A percentile compares a stretch with the other conserved stretches of the same genome.
These are phyloP conservation scores for Pyrus hybrid DNA, from an alignment of 331 rosid genomes.

Conservation along the genomic window DNA sequence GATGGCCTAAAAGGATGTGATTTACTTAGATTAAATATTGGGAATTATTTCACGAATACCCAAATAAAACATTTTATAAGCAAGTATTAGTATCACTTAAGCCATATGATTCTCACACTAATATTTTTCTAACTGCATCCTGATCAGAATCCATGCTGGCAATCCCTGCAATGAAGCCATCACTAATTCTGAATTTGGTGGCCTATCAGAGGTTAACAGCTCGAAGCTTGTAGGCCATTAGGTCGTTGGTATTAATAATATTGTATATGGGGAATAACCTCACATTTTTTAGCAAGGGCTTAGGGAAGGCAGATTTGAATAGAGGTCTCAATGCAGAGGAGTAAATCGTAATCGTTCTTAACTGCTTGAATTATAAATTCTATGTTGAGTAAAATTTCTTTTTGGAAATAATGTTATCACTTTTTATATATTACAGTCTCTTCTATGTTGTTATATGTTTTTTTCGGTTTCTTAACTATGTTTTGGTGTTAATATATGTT, in stretches of 20 bases:
- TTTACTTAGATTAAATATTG: constrained; percentile 4
- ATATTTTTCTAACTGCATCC: constrained; percentile 6
- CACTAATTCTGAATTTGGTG: constrained; percentile 1
- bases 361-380: fast-evolving
- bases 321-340: fast-evolving
- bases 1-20: background rate
- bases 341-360: background rate
- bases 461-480: background rate
- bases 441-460: background rate
- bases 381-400: too few species aligned
- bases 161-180: constrained; percentile 3
- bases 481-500: background rate
- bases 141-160: constrained; percentile 6
- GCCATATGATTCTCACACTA: background rate
- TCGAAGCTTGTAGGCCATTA: background rate
- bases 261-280: background rate
- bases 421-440: background rate
- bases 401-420: background rate
- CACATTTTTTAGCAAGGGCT: too few species aligned
- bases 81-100: constrained; percentile 1
- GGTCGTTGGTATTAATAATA: background rate
- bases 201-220: background rate
- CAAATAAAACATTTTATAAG: constrained; percentile 1
- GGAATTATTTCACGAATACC: constrained; percentile 10
- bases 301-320: too few species aligned